Base-by-base conservation (phyloP, 257 asterid genomes). In the Solanum sitiens region DNA sequence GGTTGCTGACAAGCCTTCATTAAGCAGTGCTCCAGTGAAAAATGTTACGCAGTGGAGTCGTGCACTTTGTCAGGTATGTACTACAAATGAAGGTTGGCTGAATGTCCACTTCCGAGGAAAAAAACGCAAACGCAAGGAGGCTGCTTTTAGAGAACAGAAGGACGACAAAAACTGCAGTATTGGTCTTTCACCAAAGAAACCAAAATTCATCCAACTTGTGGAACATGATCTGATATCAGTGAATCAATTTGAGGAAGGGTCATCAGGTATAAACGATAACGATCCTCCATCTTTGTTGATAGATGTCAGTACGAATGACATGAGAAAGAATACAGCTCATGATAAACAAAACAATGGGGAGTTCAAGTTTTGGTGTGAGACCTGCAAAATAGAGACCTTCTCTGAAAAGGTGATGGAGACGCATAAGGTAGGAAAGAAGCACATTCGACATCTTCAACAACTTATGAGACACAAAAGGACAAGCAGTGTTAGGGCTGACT, bases 91-190 rank as follows among this genome's bases (percentile, higher is more conserved):
- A 86, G 83, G 3, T 12, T 88, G 33, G 40, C 84, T 94, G 75
- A 87, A 88, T 3, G 89, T 86, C 4, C 98, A 93, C 89, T 71
- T 92, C 12, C 27, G 12, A 80, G 98, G 96, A 82, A 95, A 89
- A 91, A 94, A 90, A 71, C 96, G 93, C 92, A 93, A 93, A 86
- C 18, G 88, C 5, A 94, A 89, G 88, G 94, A 90, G 89, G 93
- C 92, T 40, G 92, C 91, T 23, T 73, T 86, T 83, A 83, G 59
- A 79, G 88, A 88, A 39, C 87, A 50, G 77, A 89, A 20, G 14
- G 44, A 84, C 3, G 89, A 89, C 1, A 87, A 89, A 53, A 91
- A 90, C 47, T 91, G 61, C 27, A 86, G 79, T 20, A 88, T 91
- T 11, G 93, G 90, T 5, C 68, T 89, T 44, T 59, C 59, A 6